Evolutionary conservation across 257 asterid genomes (phyloP).

Genomic region (Lithospermum erythrorhizon): DNA sequence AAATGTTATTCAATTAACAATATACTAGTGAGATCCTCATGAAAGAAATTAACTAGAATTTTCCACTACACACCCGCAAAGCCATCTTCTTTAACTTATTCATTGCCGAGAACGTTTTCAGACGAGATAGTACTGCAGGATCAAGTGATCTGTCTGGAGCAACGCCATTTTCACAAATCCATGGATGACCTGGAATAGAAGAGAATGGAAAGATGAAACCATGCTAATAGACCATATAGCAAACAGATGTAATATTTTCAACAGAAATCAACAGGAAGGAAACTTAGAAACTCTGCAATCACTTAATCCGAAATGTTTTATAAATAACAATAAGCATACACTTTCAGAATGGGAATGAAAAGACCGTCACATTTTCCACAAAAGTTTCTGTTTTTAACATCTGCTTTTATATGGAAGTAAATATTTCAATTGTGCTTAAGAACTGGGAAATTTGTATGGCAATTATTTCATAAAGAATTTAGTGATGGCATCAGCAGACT

Average conservation of each 20-base stretch:
- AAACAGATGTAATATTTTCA: not conserved
- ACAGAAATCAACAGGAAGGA: not conserved
- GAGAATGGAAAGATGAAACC: constrained; percentile 7
- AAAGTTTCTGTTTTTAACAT: no score
- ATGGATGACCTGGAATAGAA: constrained; percentile 55
- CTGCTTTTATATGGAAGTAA: no score
- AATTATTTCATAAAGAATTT: no score
- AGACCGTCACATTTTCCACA: not conserved
- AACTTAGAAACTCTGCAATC: not conserved
- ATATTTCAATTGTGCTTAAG: no score
- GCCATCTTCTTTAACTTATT: constrained; percentile 82
- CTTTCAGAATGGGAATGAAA: not conserved
- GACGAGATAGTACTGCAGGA: constrained; percentile 77
- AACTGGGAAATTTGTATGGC: no score
- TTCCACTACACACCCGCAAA: constrained; percentile 49
- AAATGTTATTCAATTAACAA: not conserved
- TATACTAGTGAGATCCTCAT: not conserved
- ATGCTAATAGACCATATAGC: constrained; percentile 4
- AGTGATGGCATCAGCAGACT: no score
- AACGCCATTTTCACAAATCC: constrained; percentile 74
- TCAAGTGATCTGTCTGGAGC: constrained; percentile 75
- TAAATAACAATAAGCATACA: not conserved
- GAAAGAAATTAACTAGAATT: not conserved
- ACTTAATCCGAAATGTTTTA: not conserved
- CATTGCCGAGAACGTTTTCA: constrained; percentile 71